These are phyloP conservation scores for Nymphaea colorata DNA, from an alignment of 164 flowering plant species.

Conservation along the genomic window DNA sequence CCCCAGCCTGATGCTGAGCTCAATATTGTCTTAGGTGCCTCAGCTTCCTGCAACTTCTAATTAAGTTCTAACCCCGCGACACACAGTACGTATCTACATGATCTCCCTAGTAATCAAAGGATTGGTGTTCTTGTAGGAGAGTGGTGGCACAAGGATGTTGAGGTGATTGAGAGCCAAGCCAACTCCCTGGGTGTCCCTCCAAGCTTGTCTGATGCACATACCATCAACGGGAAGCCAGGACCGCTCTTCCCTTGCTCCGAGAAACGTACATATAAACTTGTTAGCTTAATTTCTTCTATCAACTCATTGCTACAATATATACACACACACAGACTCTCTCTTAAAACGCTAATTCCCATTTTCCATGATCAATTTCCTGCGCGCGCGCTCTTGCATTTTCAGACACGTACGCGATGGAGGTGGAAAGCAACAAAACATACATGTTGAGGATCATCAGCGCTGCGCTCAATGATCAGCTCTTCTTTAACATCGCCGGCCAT, in stretches of 20 bases:
- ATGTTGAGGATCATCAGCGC: slow-evolving; percentile 41
- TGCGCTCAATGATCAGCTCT: slow-evolving; percentile 43
- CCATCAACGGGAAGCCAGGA: slow-evolving; percentile 64
- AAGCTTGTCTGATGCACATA: slow-evolving; percentile 44
- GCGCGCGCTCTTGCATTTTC: neutral
- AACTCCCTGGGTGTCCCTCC: slow-evolving; percentile 45
- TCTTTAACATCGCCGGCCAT: slow-evolving; percentile 39
- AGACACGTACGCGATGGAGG: slow-evolving; percentile 42
- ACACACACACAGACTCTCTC: too few species aligned
- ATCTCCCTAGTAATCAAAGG: too few species aligned
- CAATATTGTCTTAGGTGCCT: slow-evolving; percentile 26
- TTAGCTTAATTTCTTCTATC: too few species aligned
- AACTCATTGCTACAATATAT: neutral
- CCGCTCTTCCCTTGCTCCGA: slow-evolving; percentile 51
- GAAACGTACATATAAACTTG: slow-evolving; percentile 24
- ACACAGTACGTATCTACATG: too few species aligned
- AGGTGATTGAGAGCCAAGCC: slow-evolving; percentile 30
- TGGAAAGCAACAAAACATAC: slow-evolving; percentile 36
- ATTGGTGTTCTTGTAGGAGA: slow-evolving; percentile 24
- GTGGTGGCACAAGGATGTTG: slow-evolving; percentile 58
- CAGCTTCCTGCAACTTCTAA: too few species aligned
- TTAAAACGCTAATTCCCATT: neutral
- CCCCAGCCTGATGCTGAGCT: slow-evolving; percentile 36
- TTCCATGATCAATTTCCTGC: neutral
- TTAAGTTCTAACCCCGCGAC: too few species aligned